Conservation (phyloP, 192 early-diverging fungal species). For the Coemansia sp. region DNA sequence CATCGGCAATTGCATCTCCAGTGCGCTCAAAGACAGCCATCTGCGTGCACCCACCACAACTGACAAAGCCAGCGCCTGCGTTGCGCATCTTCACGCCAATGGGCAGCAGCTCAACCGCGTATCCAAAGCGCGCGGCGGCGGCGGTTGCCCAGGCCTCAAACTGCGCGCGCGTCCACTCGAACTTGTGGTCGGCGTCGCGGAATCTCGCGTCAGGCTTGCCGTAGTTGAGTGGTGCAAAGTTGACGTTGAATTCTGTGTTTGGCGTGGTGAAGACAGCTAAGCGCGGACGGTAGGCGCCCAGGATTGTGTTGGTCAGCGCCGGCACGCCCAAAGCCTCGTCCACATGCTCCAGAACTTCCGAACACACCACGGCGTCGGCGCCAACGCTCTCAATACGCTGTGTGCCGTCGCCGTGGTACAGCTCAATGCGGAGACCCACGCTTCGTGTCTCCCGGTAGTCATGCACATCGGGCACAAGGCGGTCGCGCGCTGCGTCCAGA, state of each 20-base stretch:
- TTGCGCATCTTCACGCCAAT: slow-evolving; percentile 46
- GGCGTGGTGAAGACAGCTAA: slow-evolving; percentile 75
- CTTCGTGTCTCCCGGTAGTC: slow-evolving; percentile 65
- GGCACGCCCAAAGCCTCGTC: slow-evolving; percentile 55
- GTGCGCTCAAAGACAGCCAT: slow-evolving; percentile 64
- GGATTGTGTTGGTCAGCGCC: slow-evolving; percentile 59
- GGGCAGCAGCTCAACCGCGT: slow-evolving; percentile 55
- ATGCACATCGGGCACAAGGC: slow-evolving; percentile 60
- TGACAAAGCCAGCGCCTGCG: slow-evolving; percentile 23
- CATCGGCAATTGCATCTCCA: background rate
- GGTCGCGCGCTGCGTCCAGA: slow-evolving; percentile 48
- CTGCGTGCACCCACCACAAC: slow-evolving; percentile 70
- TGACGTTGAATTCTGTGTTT: slow-evolving; percentile 90
- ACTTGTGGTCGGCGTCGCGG: slow-evolving; percentile 86
- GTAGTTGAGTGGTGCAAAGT: slow-evolving; percentile 77
- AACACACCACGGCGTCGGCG: slow-evolving; percentile 71
- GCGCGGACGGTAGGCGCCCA: slow-evolving; percentile 70
- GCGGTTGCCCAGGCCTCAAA: slow-evolving; percentile 73
- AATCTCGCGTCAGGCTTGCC: slow-evolving; percentile 64
- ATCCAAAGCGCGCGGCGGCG: slow-evolving; percentile 64
- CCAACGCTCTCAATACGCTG: slow-evolving; percentile 8
- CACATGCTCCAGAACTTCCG: slow-evolving; percentile 89
- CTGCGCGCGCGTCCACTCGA: slow-evolving; percentile 92
- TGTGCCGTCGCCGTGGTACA: slow-evolving; percentile 64
- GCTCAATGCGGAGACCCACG: slow-evolving; percentile 59